These are phyloP conservation scores for Noccaea bulbosa DNA, from an alignment of 345 rosid species.

Conservation along the genomic window DNA sequence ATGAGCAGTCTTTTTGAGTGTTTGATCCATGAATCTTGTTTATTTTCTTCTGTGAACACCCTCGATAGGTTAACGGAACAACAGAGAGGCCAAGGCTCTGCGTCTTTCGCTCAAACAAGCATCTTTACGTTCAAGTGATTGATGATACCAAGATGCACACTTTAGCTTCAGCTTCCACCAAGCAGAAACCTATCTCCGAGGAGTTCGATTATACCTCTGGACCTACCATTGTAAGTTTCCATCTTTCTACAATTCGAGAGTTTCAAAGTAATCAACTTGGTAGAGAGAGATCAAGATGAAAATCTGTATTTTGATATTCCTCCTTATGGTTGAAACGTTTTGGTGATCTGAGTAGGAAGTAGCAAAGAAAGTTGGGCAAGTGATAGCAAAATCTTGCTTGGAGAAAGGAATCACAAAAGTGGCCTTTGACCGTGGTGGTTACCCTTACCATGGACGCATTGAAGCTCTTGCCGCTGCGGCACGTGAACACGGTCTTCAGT, in stretches of 20 bases:
- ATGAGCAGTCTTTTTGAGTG: not conserved
- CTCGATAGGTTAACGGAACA: slow-evolving; percentile 71
- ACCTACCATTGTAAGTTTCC: slow-evolving; percentile 76
- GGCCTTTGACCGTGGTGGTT: slow-evolving; percentile 92
- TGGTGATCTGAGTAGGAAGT: slow-evolving; percentile 66
- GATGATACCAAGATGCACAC: slow-evolving; percentile 99
- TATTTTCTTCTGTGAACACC: not conserved
- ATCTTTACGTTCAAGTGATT: slow-evolving; percentile 87
- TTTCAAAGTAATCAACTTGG: not conserved
- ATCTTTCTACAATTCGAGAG: not conserved
- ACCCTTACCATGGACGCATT: slow-evolving; percentile 89
- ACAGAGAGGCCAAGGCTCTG: slow-evolving; percentile 84
- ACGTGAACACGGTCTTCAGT: slow-evolving; percentile 84
- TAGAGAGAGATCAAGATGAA: not conserved
- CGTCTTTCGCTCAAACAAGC: slow-evolving; percentile 91
- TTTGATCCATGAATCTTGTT: not conserved
- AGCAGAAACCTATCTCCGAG: slow-evolving; percentile 71
- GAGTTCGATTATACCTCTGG: slow-evolving; percentile 66
- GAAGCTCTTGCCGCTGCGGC: slow-evolving; percentile 84
- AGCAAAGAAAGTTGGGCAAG: slow-evolving; percentile 85
- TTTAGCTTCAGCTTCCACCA: slow-evolving; percentile 85
- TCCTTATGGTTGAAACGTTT: slow-evolving; percentile 4
- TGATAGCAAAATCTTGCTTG: slow-evolving; percentile 77
- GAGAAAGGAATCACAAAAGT: slow-evolving; percentile 92
- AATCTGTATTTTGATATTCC: too few relatives aligned